Conservation (phyloP, 2,329 filamentous ascomycete species). For the Colletotrichum abscissum region DNA sequence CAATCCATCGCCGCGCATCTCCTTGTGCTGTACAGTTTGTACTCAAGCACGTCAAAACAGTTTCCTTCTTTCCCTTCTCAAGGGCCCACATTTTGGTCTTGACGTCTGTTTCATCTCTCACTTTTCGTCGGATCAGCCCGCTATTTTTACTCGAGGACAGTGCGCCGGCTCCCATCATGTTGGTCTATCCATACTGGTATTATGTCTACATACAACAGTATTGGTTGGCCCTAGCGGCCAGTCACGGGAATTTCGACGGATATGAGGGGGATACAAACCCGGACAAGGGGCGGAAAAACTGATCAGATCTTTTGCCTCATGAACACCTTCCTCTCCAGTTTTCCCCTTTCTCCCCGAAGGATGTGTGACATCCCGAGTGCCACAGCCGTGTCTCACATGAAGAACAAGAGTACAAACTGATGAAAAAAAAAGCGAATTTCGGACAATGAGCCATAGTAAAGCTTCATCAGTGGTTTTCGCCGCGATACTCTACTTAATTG, state of each 20-base stretch:
- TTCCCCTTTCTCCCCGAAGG: too few species aligned
- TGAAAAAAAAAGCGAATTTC: too few species aligned
- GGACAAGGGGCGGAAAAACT: neutral
- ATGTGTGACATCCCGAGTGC: neutral
- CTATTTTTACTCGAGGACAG: neutral
- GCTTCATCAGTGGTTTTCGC: too few species aligned
- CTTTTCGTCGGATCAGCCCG: neutral
- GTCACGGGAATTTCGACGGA: neutral
- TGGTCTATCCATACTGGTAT: too few species aligned
- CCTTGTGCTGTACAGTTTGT: too few species aligned
- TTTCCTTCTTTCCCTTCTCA: neutral
- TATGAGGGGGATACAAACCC: neutral
- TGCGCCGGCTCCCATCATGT: too few species aligned
- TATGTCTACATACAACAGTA: too few species aligned
- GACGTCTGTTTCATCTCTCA: neutral
- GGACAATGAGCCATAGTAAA: too few species aligned
- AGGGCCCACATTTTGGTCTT: neutral
- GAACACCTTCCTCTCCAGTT: neutral
- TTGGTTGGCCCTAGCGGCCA: too few species aligned
- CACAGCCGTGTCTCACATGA: neutral
- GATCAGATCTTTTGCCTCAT: neutral
- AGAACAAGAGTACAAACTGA: neutral
- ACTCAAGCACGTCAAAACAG: neutral
- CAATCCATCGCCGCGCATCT: neutral
- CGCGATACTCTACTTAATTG: too few species aligned